Evolutionary conservation across 1,284 basidiomycete species (phyloP).

Genomic region (Trichosporon sp.): DNA sequence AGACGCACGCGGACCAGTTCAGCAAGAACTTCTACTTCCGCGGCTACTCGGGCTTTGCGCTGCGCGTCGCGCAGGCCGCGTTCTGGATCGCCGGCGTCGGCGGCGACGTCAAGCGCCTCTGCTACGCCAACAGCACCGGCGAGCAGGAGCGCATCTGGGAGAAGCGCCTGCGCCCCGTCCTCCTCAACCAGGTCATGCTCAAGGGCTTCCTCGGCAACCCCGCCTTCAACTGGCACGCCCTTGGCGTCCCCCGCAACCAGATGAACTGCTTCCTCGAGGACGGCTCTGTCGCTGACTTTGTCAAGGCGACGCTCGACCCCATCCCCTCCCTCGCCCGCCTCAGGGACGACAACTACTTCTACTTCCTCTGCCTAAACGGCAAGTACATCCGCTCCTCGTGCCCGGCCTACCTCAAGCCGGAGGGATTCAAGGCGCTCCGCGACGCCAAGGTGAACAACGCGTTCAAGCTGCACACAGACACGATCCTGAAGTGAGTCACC

Average conservation of each 20-base stretch:
- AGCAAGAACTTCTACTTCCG: conserved; percentile 65
- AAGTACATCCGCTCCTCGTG: conserved; percentile 65
- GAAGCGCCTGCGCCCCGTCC: conserved; percentile 58
- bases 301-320: conserved; percentile 63
- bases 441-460: conserved; percentile 56
- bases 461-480: conserved; percentile 73
- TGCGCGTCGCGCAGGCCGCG: conserved; percentile 62
- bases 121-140: conserved; percentile 56
- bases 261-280: conserved; percentile 64
- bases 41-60: conserved; percentile 68
- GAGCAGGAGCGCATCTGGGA: conserved; percentile 68
- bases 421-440: conserved; percentile 61
- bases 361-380: conserved; percentile 63
- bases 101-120: conserved; percentile 59
- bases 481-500: conserved; percentile 62
- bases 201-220: conserved; percentile 59
- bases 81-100: conserved; percentile 61
- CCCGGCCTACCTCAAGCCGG: conserved; percentile 66
- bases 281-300: conserved; percentile 59
- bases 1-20: conserved; percentile 62
- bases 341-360: conserved; percentile 65
- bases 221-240: conserved; percentile 74
- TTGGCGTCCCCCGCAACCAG: conserved; percentile 74
- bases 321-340: conserved; percentile 56
- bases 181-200: conserved; percentile 64